These are phyloP conservation scores for Cinnamomum chago DNA, from an alignment of 164 flowering plant species.

Conservation along the genomic window DNA sequence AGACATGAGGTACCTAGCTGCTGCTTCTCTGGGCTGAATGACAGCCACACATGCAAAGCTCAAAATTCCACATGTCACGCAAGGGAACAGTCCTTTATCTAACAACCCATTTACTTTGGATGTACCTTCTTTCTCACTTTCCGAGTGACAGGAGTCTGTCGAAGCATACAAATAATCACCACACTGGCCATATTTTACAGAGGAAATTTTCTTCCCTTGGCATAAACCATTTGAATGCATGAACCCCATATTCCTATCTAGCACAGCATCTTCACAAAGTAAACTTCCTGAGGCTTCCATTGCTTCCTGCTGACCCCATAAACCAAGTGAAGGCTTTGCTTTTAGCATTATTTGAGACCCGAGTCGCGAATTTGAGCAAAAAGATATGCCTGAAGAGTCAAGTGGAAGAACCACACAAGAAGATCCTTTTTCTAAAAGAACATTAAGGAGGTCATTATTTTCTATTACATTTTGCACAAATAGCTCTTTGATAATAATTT, in stretches of 20 bases:
- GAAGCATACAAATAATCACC: constrained; percentile 18
- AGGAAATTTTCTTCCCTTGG: constrained; percentile 24
- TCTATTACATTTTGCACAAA: constrained; percentile 68
- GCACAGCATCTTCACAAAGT: constrained; percentile 25
- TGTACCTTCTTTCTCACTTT: constrained; percentile 19
- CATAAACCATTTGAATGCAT: constrained; percentile 29
- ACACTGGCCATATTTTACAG: constrained; percentile 7
- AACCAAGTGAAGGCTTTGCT: constrained; percentile 39
- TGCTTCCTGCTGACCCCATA: constrained; percentile 41
- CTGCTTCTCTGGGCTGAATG: constrained; percentile 70
- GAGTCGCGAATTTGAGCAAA: constrained; percentile 40
- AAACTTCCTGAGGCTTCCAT: constrained; percentile 28
- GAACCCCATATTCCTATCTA: constrained; percentile 28
- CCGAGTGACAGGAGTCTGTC: constrained; percentile 13
- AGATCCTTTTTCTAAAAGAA: constrained; percentile 66
- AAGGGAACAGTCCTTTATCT: constrained; percentile 75
- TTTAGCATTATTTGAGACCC: constrained; percentile 45
- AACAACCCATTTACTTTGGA: constrained; percentile 39
- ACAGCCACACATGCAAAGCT: constrained; percentile 82
- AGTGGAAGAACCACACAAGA: constrained; percentile 67
- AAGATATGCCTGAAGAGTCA: constrained; percentile 48
- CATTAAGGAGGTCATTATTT: constrained; percentile 63
- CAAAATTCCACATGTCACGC: constrained; percentile 91
- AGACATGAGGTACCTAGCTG: constrained; percentile 70
- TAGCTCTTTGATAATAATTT: constrained; percentile 65